A percentile compares a stretch with the other conserved stretches of the same genome.
Evolutionary conservation across 495 filamentous ascomycete species (phyloP).

Genomic region (Penicillium parvum): DNA sequence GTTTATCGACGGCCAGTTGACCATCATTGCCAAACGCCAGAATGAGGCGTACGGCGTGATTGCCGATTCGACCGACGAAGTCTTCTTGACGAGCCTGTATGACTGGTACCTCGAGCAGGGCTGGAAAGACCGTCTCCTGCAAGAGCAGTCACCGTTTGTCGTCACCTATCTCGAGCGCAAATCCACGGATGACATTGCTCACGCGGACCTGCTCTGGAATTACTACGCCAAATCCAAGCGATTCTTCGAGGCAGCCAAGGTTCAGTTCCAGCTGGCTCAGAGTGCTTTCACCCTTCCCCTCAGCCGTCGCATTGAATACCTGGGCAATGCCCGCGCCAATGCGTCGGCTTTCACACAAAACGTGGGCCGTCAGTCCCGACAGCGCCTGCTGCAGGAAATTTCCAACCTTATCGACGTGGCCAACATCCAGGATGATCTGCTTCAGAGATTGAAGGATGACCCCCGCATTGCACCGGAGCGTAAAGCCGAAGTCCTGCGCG

Average conservation of each 20-base stretch:
- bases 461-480: conserved; percentile 57
- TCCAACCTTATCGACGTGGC: conserved; percentile 87
- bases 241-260: conserved; percentile 79
- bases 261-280: conserved; percentile 78
- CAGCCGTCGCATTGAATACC: conserved; percentile 78
- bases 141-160: conserved; percentile 76
- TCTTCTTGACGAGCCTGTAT: conserved; percentile 91
- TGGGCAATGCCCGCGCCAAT: conserved; percentile 83
- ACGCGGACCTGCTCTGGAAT: conserved; percentile 89
- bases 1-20: conserved; percentile 71
- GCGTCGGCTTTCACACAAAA: conserved; percentile 71
- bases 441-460: conserved; percentile 75
- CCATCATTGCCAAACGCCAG: conserved; percentile 67
- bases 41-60: conserved; percentile 85
- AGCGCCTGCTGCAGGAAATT: conserved; percentile 74
- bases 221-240: conserved; percentile 76
- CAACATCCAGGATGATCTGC: conserved; percentile 88
- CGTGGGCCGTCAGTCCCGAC: conserved; percentile 66
- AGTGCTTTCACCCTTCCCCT: conserved; percentile 71
- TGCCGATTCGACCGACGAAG: conserved; percentile 78
- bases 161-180: conserved; percentile 79
- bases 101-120: conserved; percentile 90
- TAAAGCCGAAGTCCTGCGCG: conserved; percentile 53
- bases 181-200: conserved; percentile 58
- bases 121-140: conserved; percentile 77